Conservation (phyloP, 768 basidiomycete genomes). For the Scleroderma bovista region DNA sequence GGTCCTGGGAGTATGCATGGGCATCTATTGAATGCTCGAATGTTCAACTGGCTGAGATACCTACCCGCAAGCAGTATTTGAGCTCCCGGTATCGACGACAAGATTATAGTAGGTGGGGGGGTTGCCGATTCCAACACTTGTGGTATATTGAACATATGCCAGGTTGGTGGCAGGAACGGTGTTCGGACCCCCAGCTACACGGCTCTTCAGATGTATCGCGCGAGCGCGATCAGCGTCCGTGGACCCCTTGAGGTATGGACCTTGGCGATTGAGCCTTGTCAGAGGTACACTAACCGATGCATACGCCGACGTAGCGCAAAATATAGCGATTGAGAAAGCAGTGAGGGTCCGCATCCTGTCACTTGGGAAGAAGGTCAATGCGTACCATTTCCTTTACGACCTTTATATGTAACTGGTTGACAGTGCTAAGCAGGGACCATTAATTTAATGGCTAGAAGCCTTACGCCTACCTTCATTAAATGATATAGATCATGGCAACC, state of each 20-base stretch:
- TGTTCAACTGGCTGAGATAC: not conserved
- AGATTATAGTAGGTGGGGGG: constrained; percentile 26
- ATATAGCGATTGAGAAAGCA: not conserved
- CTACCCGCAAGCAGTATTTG: constrained; percentile 28
- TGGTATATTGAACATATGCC: constrained; percentile 14
- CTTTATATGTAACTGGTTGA: too few relatives aligned
- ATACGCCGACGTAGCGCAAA: constrained; percentile 7
- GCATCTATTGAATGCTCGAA: not conserved
- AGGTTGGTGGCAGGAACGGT: constrained; percentile 13
- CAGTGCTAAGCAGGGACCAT: too few relatives aligned
- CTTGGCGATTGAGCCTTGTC: constrained; percentile 7
- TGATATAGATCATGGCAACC: too few relatives aligned
- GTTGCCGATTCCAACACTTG: constrained; percentile 21
- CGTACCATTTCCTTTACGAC: too few relatives aligned
- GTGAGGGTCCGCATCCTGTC: constrained; percentile 14
- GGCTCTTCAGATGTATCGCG: constrained; percentile 7
- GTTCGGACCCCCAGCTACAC: constrained; percentile 2
- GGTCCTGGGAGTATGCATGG: constrained; percentile 9
- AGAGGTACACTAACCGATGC: constrained; percentile 10
- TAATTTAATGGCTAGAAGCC: too few relatives aligned
- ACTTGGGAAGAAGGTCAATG: too few relatives aligned
- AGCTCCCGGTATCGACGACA: constrained; percentile 28
- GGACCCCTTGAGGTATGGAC: constrained; percentile 13
- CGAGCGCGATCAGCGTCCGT: constrained; percentile 17
- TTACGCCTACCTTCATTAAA: too few relatives aligned